These are phyloP conservation scores for Fusarium temperatum DNA, from an alignment of 2,329 filamentous ascomycete genomes.

Conservation along the genomic window DNA sequence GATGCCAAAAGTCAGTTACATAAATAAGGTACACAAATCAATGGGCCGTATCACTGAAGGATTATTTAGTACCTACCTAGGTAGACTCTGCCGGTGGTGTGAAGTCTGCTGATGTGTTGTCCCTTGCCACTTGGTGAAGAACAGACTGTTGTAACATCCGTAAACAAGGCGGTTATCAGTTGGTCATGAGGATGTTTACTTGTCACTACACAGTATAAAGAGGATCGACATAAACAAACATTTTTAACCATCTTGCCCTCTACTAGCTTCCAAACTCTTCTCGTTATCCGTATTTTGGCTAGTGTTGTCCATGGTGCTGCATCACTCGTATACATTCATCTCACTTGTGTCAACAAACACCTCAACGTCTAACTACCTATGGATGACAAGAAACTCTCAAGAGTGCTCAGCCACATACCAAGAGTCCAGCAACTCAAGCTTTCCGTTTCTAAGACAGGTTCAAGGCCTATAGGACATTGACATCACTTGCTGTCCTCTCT, in stretches of 20 bases:
- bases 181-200: background rate
- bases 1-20: background rate
- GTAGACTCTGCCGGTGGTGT: background rate
- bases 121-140: background rate
- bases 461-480: slow-evolving; percentile 12
- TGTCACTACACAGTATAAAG: background rate
- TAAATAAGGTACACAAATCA: background rate
- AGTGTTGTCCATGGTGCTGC: slow-evolving; percentile 14
- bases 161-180: background rate
- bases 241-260: background rate
- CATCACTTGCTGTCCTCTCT: background rate
- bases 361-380: background rate
- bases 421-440: background rate
- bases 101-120: background rate
- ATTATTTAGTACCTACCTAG: background rate
- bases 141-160: background rate
- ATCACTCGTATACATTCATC: slow-evolving; percentile 5
- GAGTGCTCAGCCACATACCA: slow-evolving; percentile 25
- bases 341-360: slow-evolving; percentile 7
- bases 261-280: background rate
- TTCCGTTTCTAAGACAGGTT: slow-evolving; percentile 1
- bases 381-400: slow-evolving; percentile 4
- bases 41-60: background rate
- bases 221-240: background rate
- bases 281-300: background rate